Conservation (phyloP, 2,329 filamentous ascomycete genomes). For the Amauroascus verrucosus region DNA sequence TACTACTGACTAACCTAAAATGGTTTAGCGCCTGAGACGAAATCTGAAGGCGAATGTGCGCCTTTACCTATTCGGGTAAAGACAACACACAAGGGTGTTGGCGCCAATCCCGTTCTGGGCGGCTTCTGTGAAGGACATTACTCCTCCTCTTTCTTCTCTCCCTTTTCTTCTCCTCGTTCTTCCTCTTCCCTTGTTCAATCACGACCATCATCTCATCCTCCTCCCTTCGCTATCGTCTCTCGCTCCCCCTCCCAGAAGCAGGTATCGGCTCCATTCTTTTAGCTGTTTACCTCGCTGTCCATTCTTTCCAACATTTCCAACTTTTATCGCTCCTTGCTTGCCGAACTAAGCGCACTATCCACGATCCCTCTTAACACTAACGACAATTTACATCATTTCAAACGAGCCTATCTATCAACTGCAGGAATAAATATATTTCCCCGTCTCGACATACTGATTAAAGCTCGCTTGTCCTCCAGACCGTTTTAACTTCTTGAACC, state of each 20-base stretch:
- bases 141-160: constrained; percentile 2
- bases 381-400: background rate
- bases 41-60: background rate
- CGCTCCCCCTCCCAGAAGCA: constrained; percentile 28
- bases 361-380: background rate
- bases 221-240: constrained; percentile 20
- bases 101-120: constrained; percentile 1
- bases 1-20: background rate
- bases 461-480: too few relatives aligned
- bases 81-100: background rate
- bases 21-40: background rate
- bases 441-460: background rate
- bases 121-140: background rate
- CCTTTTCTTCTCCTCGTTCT: background rate
- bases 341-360: background rate
- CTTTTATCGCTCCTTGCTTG: constrained; percentile 4
- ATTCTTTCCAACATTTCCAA: constrained; percentile 30
- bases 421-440: background rate
- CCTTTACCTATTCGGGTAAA: background rate
- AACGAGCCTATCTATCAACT: background rate
- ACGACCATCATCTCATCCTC: constrained; percentile 7
- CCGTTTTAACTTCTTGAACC: too few relatives aligned
- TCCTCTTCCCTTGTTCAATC: constrained; percentile 6
- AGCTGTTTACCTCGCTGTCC: constrained; percentile 46
- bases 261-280: constrained; percentile 55